Percentiles rank a stretch among this genome's conserved stretches.
Evolutionary conservation across 139 green algal species (phyloP).

Genomic region (Diplosphaera chodatii): DNA sequence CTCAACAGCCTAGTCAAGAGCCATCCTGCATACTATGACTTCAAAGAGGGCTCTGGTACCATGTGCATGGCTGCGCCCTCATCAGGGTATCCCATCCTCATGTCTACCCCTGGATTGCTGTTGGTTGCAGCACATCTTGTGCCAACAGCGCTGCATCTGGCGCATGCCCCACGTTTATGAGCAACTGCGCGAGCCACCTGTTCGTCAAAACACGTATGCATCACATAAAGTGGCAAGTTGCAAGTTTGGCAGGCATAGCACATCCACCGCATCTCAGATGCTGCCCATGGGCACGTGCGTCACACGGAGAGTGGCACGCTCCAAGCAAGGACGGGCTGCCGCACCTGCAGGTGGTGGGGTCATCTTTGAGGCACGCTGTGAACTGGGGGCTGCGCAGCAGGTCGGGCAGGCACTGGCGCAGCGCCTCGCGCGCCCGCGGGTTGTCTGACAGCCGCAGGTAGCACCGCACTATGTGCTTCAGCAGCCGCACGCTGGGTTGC

Average conservation of each 20-base stretch:
- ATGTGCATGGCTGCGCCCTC: no score
- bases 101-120: slow-evolving; percentile 43
- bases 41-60: no score
- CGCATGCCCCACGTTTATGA: slow-evolving; percentile 83
- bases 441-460: slow-evolving; percentile 86
- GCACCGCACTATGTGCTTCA: slow-evolving; percentile 99
- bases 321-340: background rate
- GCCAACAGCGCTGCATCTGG: slow-evolving; percentile 50
- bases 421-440: slow-evolving; percentile 78
- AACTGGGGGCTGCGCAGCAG: slow-evolving; percentile 85
- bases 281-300: no score
- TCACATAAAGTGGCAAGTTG: no score
- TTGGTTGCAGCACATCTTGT: slow-evolving; percentile 49
- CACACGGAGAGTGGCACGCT: no score
- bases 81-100: no score
- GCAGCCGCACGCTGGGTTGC: slow-evolving; percentile 83
- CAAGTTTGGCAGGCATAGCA: no score
- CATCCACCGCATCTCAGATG: no score
- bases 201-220: no score
- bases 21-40: no score
- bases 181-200: slow-evolving; percentile 86
- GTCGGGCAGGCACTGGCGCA: slow-evolving; percentile 90
- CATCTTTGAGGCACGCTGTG: slow-evolving; percentile 88
- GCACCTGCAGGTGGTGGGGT: slow-evolving; percentile 80
- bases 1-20: no score